Conservation (phyloP, 1,139 yeast species). For the Saccharomycopsis hybrid region DNA sequence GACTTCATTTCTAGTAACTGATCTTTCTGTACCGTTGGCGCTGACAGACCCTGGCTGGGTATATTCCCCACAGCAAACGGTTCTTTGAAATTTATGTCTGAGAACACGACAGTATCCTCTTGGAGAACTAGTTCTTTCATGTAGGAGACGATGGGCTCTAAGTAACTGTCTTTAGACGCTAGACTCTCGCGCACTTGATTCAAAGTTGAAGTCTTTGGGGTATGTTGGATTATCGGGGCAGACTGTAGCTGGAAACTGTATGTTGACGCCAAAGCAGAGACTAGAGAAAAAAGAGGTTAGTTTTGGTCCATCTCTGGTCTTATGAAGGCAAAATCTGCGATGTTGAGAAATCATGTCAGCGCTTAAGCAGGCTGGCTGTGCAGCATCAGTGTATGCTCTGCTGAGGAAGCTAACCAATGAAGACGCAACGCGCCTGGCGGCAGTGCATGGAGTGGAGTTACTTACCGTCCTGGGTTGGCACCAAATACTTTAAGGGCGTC, state of each 20-base stretch:
- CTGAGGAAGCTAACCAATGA: not conserved
- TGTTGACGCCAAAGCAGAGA: conserved; percentile 1
- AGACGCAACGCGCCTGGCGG: not conserved
- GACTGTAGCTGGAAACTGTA: not conserved
- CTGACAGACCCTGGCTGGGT: too few relatives aligned
- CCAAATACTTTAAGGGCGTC: conserved; percentile 31
- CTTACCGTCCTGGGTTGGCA: conserved; percentile 34
- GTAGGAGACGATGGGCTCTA: conserved; percentile 15
- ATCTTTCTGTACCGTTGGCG: not conserved
- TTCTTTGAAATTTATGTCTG: conserved; percentile 12
- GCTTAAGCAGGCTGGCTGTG: too few relatives aligned
- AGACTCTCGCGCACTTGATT: conserved; percentile 4
- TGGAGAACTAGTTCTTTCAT: conserved; percentile 14
- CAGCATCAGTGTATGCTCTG: too few relatives aligned
- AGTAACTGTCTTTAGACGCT: not conserved
- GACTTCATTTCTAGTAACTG: not conserved
- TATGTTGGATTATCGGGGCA: not conserved
- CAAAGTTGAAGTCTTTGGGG: conserved; percentile 1
- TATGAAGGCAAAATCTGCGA: too few relatives aligned
- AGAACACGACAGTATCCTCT: conserved; percentile 5
- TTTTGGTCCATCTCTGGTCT: too few relatives aligned
- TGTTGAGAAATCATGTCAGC: too few relatives aligned
- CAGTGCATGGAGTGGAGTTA: conserved; percentile 16
- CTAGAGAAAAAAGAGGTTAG: conserved; percentile 1
- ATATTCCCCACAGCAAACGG: conserved; percentile 3